Base-by-base conservation (phyloP, 2,329 filamentous ascomycete species). In the Penicillium brevicompactum region DNA sequence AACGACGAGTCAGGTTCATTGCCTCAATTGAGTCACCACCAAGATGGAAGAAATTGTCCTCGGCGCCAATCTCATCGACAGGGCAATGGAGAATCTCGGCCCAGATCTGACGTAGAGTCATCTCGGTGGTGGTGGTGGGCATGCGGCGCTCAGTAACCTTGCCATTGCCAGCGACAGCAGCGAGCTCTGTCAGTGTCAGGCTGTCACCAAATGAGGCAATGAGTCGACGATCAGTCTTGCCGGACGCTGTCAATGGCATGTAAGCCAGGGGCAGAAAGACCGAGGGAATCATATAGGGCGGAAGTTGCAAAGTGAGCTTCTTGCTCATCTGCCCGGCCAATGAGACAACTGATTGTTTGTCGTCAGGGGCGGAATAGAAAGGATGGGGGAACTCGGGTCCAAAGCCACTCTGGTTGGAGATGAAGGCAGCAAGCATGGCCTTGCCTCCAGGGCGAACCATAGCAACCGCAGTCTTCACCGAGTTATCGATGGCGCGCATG, bases 401-500 rank as follows among this genome's bases (percentile, higher is more conserved):
- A 34, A 57, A 55, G 14, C 55, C 55, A 44, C 51, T 55, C 51
- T 57, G 27, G 45, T 42, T 50, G 4, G 54, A 52, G 18, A 60
- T 53, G 40, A 60, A 62, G 11, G 57, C 59, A 11, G 50, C 57
- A n/a, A 62, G 57, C 46, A 57, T 59, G 7, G 54, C 24, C 45
- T 57, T 57, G 27, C 53, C 51, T 9, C 43, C 46, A 1, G 53
- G 53, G 18, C 42, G 40, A 42, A 59, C 51, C 56, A 57, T 53
- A 56, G 80, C 74, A 21, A 80, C 75, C 58, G 81, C 79, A 6
- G 73, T 74, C 16, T 78, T 74, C 0, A 78, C 69, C 5, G 72
- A 70, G 22, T 65, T 69, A 50, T 59, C 71, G 55, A 50, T 75
- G 22, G 63, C 49, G n/a, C 54, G 53, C 52, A 55, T 58, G 54